Conservation (phyloP, 176 grass and related monocot genomes). For the Poa pratensis region DNA sequence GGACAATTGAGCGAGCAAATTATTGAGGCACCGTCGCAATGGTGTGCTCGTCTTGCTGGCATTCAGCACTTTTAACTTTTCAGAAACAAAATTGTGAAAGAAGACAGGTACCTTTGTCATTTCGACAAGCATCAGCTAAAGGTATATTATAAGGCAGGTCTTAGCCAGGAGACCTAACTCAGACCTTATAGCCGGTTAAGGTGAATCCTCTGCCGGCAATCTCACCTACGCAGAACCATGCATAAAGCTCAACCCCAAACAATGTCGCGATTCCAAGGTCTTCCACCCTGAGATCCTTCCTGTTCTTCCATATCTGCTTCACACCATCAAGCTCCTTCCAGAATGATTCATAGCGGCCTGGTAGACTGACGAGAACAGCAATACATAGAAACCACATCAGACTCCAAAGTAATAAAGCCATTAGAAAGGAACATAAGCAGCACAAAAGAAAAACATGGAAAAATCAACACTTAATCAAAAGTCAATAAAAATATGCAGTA, state of each 20-base stretch:
- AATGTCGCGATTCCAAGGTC: slow-evolving; percentile 74
- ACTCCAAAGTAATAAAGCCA: not conserved
- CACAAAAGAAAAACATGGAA: no score
- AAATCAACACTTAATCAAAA: no score
- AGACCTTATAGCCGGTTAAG: slow-evolving; percentile 90
- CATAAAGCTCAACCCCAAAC: slow-evolving; percentile 86
- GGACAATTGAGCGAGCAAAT: slow-evolving; percentile 56
- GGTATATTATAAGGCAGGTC: slow-evolving; percentile 45
- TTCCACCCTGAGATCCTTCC: slow-evolving; percentile 80
- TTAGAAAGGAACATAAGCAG: not conserved
- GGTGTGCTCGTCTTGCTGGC: slow-evolving; percentile 64
- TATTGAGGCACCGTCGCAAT: slow-evolving; percentile 64
- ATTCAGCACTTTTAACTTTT: slow-evolving; percentile 50
- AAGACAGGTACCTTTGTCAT: slow-evolving; percentile 49
- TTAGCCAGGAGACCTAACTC: slow-evolving; percentile 40
- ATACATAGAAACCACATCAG: slow-evolving; percentile 35
- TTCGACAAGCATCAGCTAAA: slow-evolving; percentile 60
- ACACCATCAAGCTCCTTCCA: slow-evolving; percentile 87
- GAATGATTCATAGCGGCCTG: slow-evolving; percentile 77
- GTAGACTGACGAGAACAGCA: slow-evolving; percentile 63
- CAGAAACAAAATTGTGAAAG: slow-evolving; percentile 68
- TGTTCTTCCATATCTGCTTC: slow-evolving; percentile 81
- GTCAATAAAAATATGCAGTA: no score
- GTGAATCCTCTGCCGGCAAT: slow-evolving; percentile 87
- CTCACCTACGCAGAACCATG: slow-evolving; percentile 79